phyloP scores from a whole-genome alignment of 345 rosid species.

The Excoecaria agallocha region DNA sequence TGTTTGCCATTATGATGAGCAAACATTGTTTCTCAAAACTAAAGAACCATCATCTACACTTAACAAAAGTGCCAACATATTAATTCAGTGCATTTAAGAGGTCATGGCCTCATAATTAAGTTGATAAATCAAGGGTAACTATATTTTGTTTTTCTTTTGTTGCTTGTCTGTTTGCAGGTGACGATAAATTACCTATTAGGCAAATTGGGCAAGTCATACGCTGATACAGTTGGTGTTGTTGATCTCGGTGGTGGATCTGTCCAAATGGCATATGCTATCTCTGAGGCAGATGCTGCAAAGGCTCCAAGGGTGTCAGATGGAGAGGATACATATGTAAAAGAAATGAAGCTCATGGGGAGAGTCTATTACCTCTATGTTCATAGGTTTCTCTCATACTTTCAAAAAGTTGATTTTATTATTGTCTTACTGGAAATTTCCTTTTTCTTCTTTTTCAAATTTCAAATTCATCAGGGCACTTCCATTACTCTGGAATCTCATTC shows the following conservation, averaged over 20 bases:
- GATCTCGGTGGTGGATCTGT: conserved; percentile 99
- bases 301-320: conserved; percentile 66
- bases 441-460: not conserved
- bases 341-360: conserved; percentile 74
- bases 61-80: not conserved
- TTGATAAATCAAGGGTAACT: not conserved
- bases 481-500: not conserved
- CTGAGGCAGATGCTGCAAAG: conserved; percentile 68
- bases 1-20: not conserved
- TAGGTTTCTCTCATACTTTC: conserved; percentile 49
- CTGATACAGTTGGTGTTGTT: conserved; percentile 86
- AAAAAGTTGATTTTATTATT: conserved; percentile 10
- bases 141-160: not conserved
- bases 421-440: not conserved
- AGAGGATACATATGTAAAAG: conserved; percentile 74
- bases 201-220: conserved; percentile 66
- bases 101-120: not conserved
- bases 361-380: conserved; percentile 89
- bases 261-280: conserved; percentile 98
- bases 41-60: not conserved
- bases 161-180: conserved; percentile 60
- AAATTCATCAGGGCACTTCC: not conserved
- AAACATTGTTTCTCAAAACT: not conserved
- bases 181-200: conserved; percentile 87
- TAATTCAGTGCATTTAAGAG: not conserved